Conservation (phyloP, 164 flowering plant species). For the Paratinospora sagittata region DNA sequence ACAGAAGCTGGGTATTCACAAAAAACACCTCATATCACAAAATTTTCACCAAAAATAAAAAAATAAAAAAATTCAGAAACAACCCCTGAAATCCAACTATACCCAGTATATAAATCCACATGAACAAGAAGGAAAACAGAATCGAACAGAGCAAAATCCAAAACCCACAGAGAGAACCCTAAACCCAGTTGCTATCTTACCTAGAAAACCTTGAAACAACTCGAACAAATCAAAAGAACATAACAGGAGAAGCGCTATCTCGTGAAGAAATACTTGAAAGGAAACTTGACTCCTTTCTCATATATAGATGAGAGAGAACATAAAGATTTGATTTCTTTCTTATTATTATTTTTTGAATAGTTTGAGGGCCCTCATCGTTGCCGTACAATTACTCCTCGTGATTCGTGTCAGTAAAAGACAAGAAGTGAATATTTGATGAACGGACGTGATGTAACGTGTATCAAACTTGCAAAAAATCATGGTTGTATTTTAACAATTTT, state of each 20-base stretch:
- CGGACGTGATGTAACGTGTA: no score
- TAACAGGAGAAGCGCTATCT: neutral
- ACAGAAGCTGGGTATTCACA: neutral
- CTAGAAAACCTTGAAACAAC: neutral
- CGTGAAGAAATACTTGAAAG: neutral
- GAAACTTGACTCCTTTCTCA: neutral
- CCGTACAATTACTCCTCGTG: no score
- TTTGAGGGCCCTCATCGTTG: no score
- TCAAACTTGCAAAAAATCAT: no score
- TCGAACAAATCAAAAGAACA: constrained; percentile 1
- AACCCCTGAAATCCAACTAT: neutral
- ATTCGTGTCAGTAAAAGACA: neutral
- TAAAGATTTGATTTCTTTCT: no score
- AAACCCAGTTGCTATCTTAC: neutral
- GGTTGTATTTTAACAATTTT: no score
- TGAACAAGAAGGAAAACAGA: neutral
- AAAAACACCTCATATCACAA: neutral
- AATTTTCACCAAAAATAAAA: neutral
- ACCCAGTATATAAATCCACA: neutral
- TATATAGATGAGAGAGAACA: no score
- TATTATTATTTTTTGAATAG: no score
- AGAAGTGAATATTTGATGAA: no score
- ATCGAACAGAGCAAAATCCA: neutral
- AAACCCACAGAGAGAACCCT: neutral
- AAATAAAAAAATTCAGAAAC: neutral